A percentile compares a stretch with the other conserved stretches of the same genome.
Evolutionary conservation across 768 basidiomycete genomes (phyloP).

Genomic region (Pisolithus albus): DNA sequence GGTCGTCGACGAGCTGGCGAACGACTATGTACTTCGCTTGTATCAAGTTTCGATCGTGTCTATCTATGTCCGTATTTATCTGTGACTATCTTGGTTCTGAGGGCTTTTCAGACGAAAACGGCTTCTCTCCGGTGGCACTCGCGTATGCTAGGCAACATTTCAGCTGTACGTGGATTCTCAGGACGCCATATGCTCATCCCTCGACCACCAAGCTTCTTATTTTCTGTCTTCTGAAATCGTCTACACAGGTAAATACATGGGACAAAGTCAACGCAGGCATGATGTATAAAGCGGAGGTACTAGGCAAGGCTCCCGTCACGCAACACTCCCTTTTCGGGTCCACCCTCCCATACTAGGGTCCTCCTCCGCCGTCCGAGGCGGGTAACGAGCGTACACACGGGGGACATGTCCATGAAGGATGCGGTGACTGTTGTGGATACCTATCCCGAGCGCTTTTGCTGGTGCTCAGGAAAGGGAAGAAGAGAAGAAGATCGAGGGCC

Average conservation of each 20-base stretch:
- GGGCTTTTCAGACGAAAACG: conserved; percentile 69
- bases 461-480: too few species aligned
- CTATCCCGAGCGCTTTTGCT: too few species aligned
- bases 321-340: conserved; percentile 96
- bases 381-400: conserved; percentile 13
- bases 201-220: neutral
- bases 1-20: conserved; percentile 84
- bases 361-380: conserved; percentile 32
- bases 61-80: neutral
- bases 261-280: conserved; percentile 94
- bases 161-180: conserved; percentile 44
- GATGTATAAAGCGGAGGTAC: conserved; percentile 94
- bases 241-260: conserved; percentile 73
- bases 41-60: conserved; percentile 89
- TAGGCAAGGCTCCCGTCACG: conserved; percentile 90
- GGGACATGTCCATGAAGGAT: conserved; percentile 43
- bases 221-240: too few species aligned
- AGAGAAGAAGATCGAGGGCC: too few species aligned
- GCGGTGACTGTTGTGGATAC: too few species aligned
- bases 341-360: conserved; percentile 63
- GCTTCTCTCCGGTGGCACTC: conserved; percentile 97
- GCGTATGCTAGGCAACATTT: conserved; percentile 98
- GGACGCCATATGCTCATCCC: neutral
- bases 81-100: neutral
- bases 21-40: conserved; percentile 98